These are phyloP conservation scores for Marchantia paleacea DNA, from an alignment of 225 moss, liverwort and hornwort genomes.

Conservation along the genomic window DNA sequence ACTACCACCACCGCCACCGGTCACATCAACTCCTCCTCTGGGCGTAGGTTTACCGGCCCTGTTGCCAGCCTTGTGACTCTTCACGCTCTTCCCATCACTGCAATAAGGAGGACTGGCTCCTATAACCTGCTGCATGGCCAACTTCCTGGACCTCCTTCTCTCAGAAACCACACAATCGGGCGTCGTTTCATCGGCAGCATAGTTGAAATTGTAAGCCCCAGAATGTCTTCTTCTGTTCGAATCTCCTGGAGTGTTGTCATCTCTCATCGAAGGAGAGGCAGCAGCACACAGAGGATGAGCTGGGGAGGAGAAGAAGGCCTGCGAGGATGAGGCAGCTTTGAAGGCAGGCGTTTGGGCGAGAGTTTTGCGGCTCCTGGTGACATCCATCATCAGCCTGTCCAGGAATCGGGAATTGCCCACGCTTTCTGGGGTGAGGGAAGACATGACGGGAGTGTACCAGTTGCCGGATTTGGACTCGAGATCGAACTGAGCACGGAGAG, in stretches of 20 bases:
- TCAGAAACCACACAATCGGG: not conserved
- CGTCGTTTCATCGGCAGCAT: not conserved
- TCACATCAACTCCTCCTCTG: not conserved
- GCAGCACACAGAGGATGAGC: not conserved
- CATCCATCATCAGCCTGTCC: constrained; percentile 16
- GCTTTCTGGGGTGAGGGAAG: constrained; percentile 11
- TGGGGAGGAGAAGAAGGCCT: not conserved
- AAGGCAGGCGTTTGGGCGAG: constrained; percentile 19
- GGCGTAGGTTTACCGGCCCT: not conserved
- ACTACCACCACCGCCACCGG: not conserved
- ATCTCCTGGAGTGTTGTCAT: not conserved
- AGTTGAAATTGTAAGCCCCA: not conserved
- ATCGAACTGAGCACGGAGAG: constrained; percentile 18
- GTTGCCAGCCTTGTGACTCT: not conserved
- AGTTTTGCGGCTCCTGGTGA: constrained; percentile 14
- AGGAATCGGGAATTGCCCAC: not conserved
- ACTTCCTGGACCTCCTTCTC: not conserved
- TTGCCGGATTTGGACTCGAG: constrained; percentile 27
- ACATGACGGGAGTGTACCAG: constrained; percentile 26
- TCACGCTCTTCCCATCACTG: not conserved
- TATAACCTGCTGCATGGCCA: not conserved
- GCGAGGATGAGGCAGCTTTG: not conserved
- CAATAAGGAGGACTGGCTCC: too few relatives aligned
- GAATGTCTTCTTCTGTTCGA: not conserved
- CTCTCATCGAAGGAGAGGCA: not conserved